Evolutionary conservation across 108 stramenopile genomes (phyloP).

Genomic region (Cylindrotheca fusiformis): DNA sequence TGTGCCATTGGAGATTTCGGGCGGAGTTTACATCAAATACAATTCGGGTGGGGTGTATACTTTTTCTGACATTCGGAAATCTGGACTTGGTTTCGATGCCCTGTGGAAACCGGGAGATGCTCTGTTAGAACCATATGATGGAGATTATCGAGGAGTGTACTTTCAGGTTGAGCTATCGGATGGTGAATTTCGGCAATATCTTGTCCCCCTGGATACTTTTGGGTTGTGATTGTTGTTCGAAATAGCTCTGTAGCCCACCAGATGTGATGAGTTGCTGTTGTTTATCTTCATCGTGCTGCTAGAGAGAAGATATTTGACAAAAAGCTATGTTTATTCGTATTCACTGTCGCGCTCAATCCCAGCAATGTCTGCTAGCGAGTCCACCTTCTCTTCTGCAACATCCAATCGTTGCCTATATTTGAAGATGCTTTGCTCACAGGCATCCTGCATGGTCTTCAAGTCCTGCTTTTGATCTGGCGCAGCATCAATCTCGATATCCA

Average conservation of each 20-base stretch:
- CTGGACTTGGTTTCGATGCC: slow-evolving; percentile 77
- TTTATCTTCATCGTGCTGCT: too few relatives aligned
- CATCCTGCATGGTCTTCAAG: slow-evolving; percentile 11
- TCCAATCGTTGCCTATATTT: slow-evolving; percentile 8
- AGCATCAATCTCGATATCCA: not conserved
- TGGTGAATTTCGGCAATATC: slow-evolving; percentile 76
- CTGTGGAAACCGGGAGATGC: slow-evolving; percentile 89
- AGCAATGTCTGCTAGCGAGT: slow-evolving; percentile 19
- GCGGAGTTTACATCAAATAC: slow-evolving; percentile 83
- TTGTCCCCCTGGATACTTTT: slow-evolving; percentile 46
- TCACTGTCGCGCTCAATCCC: slow-evolving; percentile 19
- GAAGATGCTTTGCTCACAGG: slow-evolving; percentile 1
- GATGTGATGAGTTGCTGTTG: too few relatives aligned
- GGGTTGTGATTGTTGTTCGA: too few relatives aligned
- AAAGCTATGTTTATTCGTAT: not conserved
- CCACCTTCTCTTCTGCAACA: slow-evolving; percentile 14
- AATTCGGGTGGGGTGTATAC: slow-evolving; percentile 80
- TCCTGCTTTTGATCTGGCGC: not conserved
- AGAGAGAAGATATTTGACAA: not conserved
- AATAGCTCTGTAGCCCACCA: too few relatives aligned
- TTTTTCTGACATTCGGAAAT: slow-evolving; percentile 66
- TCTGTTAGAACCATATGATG: slow-evolving; percentile 78
- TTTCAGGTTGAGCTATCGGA: slow-evolving; percentile 82
- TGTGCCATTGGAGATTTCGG: slow-evolving; percentile 62
- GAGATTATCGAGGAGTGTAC: slow-evolving; percentile 83